These are phyloP conservation scores for Pseudonitzschia pungens DNA, from an alignment of 108 stramenopile genomes.

Conservation along the genomic window DNA sequence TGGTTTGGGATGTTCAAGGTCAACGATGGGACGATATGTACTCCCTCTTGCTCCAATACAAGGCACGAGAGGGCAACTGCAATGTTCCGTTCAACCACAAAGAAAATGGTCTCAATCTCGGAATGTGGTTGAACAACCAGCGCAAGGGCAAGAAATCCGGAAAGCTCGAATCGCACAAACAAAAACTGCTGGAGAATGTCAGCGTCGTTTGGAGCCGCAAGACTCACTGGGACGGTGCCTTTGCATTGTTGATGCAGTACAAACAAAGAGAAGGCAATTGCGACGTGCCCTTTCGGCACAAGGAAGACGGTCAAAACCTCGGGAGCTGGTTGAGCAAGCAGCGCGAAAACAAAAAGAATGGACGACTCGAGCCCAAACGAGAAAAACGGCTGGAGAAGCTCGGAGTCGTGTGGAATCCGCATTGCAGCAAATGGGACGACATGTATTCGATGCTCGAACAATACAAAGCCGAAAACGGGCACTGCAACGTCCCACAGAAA, in stretches of 20 bases:
- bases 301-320: conserved; percentile 5
- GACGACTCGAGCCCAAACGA: background rate
- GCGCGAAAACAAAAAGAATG: background rate
- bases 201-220: no score
- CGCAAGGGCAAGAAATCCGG: background rate
- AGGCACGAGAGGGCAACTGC: background rate
- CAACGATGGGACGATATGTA: background rate
- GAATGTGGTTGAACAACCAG: background rate
- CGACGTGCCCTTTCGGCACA: background rate
- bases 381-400: background rate
- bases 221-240: no score
- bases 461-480: conserved; percentile 4
- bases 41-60: background rate
- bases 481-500: conserved; percentile 3
- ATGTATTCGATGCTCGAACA: background rate
- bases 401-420: background rate
- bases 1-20: background rate
- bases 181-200: no score
- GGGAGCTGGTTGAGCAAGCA: background rate
- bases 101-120: conserved; percentile 14
- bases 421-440: background rate
- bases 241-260: background rate
- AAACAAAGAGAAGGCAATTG: background rate
- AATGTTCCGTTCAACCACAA: background rate
- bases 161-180: background rate